A percentile compares a stretch with the other conserved stretches of the same genome.
Conservation (phyloP, 2,329 filamentous ascomycete species). For the Curvularia sp. region DNA sequence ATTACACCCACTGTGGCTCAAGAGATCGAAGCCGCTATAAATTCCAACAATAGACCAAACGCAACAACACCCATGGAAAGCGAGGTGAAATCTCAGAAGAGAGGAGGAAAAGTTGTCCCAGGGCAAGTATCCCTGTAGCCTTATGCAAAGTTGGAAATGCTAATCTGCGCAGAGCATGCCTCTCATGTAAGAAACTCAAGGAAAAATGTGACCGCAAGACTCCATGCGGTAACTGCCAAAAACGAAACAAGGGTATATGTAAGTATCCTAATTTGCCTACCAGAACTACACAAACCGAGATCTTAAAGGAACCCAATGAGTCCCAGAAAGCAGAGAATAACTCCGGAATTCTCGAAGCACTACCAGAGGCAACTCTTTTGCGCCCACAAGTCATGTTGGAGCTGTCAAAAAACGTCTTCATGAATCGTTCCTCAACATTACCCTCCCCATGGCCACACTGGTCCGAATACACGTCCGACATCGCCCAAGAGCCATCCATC, state of each 20-base stretch:
- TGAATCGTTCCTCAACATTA: slow-evolving; percentile 42
- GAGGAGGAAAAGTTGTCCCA: slow-evolving; percentile 12
- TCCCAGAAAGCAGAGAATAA: background rate
- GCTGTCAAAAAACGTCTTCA: slow-evolving; percentile 46
- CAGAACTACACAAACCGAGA: slow-evolving; percentile 10
- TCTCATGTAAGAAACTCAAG: slow-evolving; percentile 19
- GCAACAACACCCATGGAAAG: slow-evolving; percentile 25
- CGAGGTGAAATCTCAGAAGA: slow-evolving; percentile 16
- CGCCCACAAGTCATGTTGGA: slow-evolving; percentile 37
- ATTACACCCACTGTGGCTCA: slow-evolving; percentile 57
- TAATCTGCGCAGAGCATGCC: slow-evolving; percentile 18
- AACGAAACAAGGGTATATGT: slow-evolving; percentile 14
- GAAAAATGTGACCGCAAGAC: slow-evolving; percentile 19
- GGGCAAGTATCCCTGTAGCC: slow-evolving; percentile 15
- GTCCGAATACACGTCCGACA: slow-evolving; percentile 37
- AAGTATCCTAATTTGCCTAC: slow-evolving; percentile 12
- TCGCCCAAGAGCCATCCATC: slow-evolving; percentile 65
- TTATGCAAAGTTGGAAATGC: background rate
- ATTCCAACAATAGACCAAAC: slow-evolving; percentile 15
- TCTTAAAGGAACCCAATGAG: background rate
- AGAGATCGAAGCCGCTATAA: slow-evolving; percentile 41
- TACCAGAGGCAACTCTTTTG: slow-evolving; percentile 46
- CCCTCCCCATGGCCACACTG: slow-evolving; percentile 44
- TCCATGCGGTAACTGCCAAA: slow-evolving; percentile 21
- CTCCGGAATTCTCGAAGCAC: slow-evolving; percentile 29